Percentiles rank a stretch among this genome's conserved stretches.
phyloP scores from a whole-genome alignment of 208 protist genomes.

The Trypanosoma conorhini region DNA sequence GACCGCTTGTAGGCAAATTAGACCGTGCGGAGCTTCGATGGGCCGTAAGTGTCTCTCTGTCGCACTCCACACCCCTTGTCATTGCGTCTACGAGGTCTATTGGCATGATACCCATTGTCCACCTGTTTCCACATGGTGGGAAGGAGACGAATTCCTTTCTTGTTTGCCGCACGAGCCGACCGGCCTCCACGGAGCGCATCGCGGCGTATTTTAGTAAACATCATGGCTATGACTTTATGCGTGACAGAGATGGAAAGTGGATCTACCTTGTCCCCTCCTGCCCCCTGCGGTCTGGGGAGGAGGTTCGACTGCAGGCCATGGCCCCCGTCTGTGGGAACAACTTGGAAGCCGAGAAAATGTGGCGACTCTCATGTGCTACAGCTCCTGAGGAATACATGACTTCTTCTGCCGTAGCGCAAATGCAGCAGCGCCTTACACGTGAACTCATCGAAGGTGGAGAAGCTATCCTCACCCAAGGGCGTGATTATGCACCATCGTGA shows the following conservation, averaged over 20 bases:
- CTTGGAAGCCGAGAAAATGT: constrained; percentile 84
- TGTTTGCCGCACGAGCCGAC: constrained; percentile 58
- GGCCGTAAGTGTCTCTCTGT: constrained; percentile 84
- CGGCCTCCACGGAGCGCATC: constrained; percentile 44
- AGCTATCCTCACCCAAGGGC: not conserved
- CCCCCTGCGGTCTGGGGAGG: constrained; percentile 62
- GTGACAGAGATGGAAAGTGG: constrained; percentile 47
- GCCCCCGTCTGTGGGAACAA: constrained; percentile 86
- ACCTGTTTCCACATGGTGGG: constrained; percentile 87
- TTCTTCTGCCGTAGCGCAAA: constrained; percentile 45
- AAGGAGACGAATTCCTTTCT: constrained; percentile 66
- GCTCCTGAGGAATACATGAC: constrained; percentile 64
- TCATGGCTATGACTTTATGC: constrained; percentile 64
- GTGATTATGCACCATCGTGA: not conserved
- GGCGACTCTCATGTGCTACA: constrained; percentile 77
- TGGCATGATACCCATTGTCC: constrained; percentile 85
- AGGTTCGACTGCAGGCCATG: constrained; percentile 83
- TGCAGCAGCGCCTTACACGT: constrained; percentile 45
- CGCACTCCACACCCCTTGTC: constrained; percentile 82
- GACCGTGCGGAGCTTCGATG: constrained; percentile 74
- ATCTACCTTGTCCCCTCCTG: constrained; percentile 75
- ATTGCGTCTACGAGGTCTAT: constrained; percentile 72
- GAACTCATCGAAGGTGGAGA: constrained; percentile 48
- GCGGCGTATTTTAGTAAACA: constrained; percentile 46
- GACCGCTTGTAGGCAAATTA: constrained; percentile 88